phyloP scores from a whole-genome alignment of 768 basidiomycete species.

The Hortiboletus flavorubellus region DNA sequence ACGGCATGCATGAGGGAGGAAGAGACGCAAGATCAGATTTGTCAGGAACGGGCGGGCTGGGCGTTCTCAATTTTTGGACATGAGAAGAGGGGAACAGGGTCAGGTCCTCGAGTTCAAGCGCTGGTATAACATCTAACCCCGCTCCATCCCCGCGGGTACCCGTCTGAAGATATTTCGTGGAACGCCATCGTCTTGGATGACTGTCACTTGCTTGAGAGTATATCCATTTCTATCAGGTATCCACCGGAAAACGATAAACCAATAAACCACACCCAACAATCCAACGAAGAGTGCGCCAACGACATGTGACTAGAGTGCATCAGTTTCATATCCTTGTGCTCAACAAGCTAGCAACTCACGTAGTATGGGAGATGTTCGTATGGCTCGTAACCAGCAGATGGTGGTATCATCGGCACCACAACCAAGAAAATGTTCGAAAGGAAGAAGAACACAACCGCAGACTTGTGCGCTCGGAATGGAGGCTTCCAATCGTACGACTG shows the following conservation, averaged over 20 bases:
- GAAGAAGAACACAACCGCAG: slow-evolving; percentile 52
- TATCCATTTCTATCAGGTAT: slow-evolving; percentile 49
- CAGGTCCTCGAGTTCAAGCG: too few species aligned
- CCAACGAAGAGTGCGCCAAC: slow-evolving; percentile 46
- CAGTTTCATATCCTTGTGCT: neutral
- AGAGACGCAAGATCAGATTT: too few species aligned
- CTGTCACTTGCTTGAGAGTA: slow-evolving; percentile 43
- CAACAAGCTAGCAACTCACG: slow-evolving; percentile 38
- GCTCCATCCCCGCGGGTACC: slow-evolving; percentile 21
- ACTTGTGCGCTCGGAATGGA: slow-evolving; percentile 56
- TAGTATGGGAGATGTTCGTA: slow-evolving; percentile 67
- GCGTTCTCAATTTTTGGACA: too few species aligned
- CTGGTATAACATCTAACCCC: neutral
- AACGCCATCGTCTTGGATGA: slow-evolving; percentile 55
- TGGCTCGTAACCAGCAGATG: slow-evolving; percentile 44
- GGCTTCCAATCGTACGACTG: slow-evolving; percentile 55
- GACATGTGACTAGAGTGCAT: slow-evolving; percentile 44
- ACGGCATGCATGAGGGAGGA: too few species aligned
- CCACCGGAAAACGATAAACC: slow-evolving; percentile 52
- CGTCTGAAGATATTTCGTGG: slow-evolving; percentile 51
- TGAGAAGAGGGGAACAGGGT: too few species aligned
- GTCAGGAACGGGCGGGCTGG: too few species aligned
- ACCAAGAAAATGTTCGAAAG: slow-evolving; percentile 63
- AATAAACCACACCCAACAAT: slow-evolving; percentile 50
- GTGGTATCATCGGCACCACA: slow-evolving; percentile 62